Evolutionary conservation across 495 filamentous ascomycete species (phyloP).

Genomic region (Penicillium diatomitis): DNA sequence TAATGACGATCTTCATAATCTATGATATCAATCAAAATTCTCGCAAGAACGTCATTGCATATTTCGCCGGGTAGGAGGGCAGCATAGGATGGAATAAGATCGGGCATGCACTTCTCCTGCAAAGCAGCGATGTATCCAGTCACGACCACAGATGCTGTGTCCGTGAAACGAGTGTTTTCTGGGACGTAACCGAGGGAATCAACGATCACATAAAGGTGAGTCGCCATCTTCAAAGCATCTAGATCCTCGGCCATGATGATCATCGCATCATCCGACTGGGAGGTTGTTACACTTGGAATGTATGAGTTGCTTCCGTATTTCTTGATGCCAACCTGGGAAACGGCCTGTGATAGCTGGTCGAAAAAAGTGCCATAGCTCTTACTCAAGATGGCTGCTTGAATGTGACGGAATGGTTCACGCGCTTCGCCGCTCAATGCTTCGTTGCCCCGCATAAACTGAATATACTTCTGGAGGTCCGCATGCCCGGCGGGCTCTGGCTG

Average conservation of each 20-base stretch:
- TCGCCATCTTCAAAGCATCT: conserved; percentile 33
- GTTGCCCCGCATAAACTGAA: conserved; percentile 28
- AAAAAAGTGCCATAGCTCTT: conserved; percentile 34
- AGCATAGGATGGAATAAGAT: conserved; percentile 79
- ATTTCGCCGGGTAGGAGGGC: conserved; percentile 54
- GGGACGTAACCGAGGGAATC: conserved; percentile 28
- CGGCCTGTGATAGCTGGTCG: conserved; percentile 25
- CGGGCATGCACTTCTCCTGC: conserved; percentile 54
- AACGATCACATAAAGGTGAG: conserved; percentile 43
- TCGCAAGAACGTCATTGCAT: conserved; percentile 34
- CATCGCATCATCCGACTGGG: conserved; percentile 25
- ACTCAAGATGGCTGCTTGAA: conserved; percentile 39
- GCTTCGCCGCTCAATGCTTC: conserved; percentile 30
- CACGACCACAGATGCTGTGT: conserved; percentile 42
- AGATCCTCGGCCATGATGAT: conserved; percentile 31
- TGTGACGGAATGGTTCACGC: conserved; percentile 36
- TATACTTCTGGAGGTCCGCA: conserved; percentile 30
- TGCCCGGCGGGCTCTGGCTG: conserved; percentile 32
- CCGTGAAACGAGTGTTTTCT: conserved; percentile 22
- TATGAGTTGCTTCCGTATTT: conserved; percentile 13
- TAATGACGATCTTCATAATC: conserved; percentile 42
- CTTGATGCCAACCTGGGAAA: conserved; percentile 24
- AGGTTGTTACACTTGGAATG: conserved; percentile 23
- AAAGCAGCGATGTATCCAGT: conserved; percentile 72
- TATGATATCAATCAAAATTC: conserved; percentile 54